Evolutionary conservation across 768 basidiomycete genomes (phyloP).

Genomic region (Boletus tomentosulus): DNA sequence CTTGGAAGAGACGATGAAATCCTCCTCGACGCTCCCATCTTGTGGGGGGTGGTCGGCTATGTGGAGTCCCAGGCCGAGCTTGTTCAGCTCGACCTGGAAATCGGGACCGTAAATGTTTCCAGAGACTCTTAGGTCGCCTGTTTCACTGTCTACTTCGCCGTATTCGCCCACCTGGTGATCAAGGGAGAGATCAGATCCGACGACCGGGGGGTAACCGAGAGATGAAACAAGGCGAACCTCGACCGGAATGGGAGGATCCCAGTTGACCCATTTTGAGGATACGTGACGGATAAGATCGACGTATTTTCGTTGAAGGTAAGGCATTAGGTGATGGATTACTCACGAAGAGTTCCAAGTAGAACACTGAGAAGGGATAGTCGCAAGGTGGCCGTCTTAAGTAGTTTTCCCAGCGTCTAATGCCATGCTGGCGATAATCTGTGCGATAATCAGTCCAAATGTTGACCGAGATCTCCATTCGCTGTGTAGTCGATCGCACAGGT

Average conservation of each 20-base stretch:
- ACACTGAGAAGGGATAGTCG: too few relatives aligned
- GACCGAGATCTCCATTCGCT: too few relatives aligned
- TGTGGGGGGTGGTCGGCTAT: conserved; percentile 15
- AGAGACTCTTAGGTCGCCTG: conserved; percentile 27
- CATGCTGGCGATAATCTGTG: neutral
- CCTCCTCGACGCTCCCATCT: conserved; percentile 15
- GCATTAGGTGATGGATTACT: conserved; percentile 3
- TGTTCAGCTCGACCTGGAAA: conserved; percentile 16
- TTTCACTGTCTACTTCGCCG: conserved; percentile 26
- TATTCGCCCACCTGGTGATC: conserved; percentile 31
- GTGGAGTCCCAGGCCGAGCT: neutral
- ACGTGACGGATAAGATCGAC: conserved; percentile 30
- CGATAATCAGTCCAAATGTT: neutral
- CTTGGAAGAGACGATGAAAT: conserved; percentile 21
- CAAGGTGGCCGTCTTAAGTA: neutral
- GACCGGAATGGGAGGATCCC: conserved; percentile 34
- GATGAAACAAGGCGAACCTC: conserved; percentile 19
- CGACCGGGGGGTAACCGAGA: neutral
- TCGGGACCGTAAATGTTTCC: conserved; percentile 32
- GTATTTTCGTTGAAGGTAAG: conserved; percentile 28
- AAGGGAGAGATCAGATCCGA: neutral
- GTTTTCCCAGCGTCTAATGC: neutral
- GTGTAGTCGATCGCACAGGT: too few relatives aligned
- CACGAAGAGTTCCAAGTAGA: neutral
- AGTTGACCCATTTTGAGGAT: conserved; percentile 37